phyloP scores from a whole-genome alignment of 352 stramenopile genomes.

The Blastocystis sp. region DNA sequence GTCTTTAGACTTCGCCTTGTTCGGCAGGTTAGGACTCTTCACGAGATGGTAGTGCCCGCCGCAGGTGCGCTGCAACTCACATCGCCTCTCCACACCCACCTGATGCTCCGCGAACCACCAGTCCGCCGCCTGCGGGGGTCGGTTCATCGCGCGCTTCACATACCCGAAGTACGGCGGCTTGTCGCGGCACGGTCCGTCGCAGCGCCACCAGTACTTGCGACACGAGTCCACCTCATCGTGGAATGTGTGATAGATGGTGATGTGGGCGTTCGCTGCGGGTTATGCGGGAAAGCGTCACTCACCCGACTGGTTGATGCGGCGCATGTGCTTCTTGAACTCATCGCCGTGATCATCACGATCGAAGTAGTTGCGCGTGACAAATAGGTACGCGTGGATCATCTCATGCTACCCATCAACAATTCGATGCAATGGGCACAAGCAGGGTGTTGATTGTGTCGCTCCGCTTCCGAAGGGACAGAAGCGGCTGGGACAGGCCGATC shows the following conservation, averaged over 20 bases:
- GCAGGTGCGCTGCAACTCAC: background rate
- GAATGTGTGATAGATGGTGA: conserved; percentile 84
- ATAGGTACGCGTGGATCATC: conserved; percentile 85
- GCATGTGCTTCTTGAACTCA: conserved; percentile 70
- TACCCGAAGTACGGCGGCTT: conserved; percentile 78
- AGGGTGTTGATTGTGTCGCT: conserved; percentile 83
- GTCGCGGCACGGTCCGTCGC: conserved; percentile 76
- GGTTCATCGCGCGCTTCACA: conserved; percentile 83
- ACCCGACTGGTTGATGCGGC: conserved; percentile 50
- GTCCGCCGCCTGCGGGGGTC: conserved; percentile 75
- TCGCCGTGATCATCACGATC: conserved; percentile 81
- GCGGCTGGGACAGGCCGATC: conserved; percentile 73
- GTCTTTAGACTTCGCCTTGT: no score
- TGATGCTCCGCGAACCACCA: conserved; percentile 69
- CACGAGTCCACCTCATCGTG: conserved; percentile 83
- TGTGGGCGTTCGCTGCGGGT: conserved; percentile 74
- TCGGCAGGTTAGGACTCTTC: conserved; percentile 1
- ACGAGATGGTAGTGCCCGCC: conserved; percentile 54
- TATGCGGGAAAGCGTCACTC: background rate
- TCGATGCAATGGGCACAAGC: conserved; percentile 72
- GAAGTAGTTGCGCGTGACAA: conserved; percentile 78
- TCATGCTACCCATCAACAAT: conserved; percentile 77
- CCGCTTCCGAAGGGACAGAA: conserved; percentile 79
- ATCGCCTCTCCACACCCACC: background rate
- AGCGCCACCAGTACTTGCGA: conserved; percentile 81